These are phyloP conservation scores for Pyrrhoderma noxium DNA, from an alignment of 1,284 basidiomycete genomes.

Conservation along the genomic window DNA sequence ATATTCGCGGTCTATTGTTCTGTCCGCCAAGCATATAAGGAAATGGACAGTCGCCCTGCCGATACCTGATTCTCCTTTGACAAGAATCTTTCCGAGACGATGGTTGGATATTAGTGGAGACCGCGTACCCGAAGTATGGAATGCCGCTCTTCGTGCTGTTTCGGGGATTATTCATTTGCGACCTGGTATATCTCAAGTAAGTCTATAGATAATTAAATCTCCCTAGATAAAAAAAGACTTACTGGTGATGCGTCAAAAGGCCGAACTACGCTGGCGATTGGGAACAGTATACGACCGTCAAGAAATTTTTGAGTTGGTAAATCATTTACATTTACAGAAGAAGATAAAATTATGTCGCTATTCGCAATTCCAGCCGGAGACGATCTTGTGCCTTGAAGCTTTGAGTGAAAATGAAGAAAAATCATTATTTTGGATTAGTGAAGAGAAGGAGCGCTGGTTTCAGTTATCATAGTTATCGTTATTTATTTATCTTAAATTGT, in stretches of 20 bases:
- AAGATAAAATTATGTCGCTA: conserved; percentile 27
- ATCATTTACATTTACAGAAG: conserved; percentile 46
- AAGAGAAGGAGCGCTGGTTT: conserved; percentile 44
- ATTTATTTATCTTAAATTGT: too few species aligned
- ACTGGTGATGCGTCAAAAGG: conserved; percentile 32
- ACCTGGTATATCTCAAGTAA: conserved; percentile 70
- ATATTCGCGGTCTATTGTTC: conserved; percentile 45
- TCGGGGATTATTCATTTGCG: conserved; percentile 56
- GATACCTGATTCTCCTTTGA: conserved; percentile 28
- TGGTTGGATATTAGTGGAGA: conserved; percentile 71
- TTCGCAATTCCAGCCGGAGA: conserved; percentile 5
- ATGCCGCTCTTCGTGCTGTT: conserved; percentile 59
- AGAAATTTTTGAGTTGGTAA: conserved; percentile 62
- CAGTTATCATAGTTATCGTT: not conserved
- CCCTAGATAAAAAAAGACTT: not conserved
- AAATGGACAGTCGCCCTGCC: conserved; percentile 57
- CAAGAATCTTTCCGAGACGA: conserved; percentile 53
- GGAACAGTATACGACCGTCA: conserved; percentile 65
- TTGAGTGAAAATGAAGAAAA: conserved; percentile 47
- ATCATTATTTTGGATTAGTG: conserved; percentile 38
- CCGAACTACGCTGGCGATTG: conserved; percentile 60
- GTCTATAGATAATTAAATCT: conserved; percentile 21
- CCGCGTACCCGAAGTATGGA: conserved; percentile 58
- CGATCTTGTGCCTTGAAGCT: conserved; percentile 18
- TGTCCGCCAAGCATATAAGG: conserved; percentile 39